These are phyloP conservation scores for Metschnikowia gelsemii DNA, from an alignment of 805 yeast species.

Conservation along the genomic window DNA sequence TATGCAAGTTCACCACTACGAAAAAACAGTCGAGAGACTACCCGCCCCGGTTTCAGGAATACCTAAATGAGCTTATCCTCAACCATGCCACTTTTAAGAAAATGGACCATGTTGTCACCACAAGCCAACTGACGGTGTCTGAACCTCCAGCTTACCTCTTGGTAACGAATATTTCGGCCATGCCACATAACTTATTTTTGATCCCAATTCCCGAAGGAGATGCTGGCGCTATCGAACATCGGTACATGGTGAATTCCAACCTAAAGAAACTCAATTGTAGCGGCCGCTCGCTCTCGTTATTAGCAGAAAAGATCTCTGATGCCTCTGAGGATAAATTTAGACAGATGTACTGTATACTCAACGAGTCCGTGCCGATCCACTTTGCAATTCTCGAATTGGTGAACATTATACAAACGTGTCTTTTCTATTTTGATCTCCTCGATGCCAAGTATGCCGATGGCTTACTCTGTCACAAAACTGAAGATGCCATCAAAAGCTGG, in stretches of 20 bases:
- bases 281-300: conserved; percentile 75
- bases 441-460: conserved; percentile 80
- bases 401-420: conserved; percentile 67
- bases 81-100: conserved; percentile 69
- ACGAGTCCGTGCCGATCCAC: conserved; percentile 48
- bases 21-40: conserved; percentile 48
- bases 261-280: conserved; percentile 77
- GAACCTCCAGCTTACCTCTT: conserved; percentile 47
- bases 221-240: conserved; percentile 47
- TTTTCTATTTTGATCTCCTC: conserved; percentile 74
- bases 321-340: conserved; percentile 81
- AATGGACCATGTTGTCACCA: conserved; percentile 18
- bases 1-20: conserved; percentile 53
- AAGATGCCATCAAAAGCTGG: conserved; percentile 71
- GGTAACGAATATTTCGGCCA: conserved; percentile 77
- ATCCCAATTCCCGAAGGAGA: conserved; percentile 69
- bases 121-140: no score
- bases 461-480: conserved; percentile 73
- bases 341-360: conserved; percentile 63
- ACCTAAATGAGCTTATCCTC: conserved; percentile 63
- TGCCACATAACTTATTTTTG: conserved; percentile 72
- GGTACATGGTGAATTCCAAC: conserved; percentile 72
- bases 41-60: conserved; percentile 53
- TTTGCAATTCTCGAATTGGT: conserved; percentile 77
- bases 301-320: conserved; percentile 64